Evolutionary conservation across 2,329 filamentous ascomycete species (phyloP).

Genomic region (Verticillium alfalfae): DNA sequence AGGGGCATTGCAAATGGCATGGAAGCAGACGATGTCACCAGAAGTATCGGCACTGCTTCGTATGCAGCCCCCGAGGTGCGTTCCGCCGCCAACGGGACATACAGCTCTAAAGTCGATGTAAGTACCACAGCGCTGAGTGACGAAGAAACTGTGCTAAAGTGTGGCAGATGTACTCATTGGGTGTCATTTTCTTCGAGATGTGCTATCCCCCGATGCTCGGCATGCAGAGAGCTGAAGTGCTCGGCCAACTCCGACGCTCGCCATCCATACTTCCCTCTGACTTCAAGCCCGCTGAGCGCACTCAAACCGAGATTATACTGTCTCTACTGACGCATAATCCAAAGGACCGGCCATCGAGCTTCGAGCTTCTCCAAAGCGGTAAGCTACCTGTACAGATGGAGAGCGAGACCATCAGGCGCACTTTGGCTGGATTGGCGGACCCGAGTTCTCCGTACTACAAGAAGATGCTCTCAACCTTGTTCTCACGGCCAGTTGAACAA

Average conservation of each 20-base stretch:
- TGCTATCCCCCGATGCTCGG: conserved; percentile 61
- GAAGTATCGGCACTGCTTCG: conserved; percentile 71
- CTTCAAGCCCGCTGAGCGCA: conserved; percentile 65
- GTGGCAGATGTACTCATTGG: conserved; percentile 82
- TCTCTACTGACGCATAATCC: conserved; percentile 79
- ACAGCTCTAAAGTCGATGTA: conserved; percentile 89
- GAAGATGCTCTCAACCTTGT: conserved; percentile 82
- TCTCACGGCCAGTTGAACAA: conserved; percentile 68
- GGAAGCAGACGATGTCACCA: conserved; percentile 61
- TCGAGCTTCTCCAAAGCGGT: conserved; percentile 77
- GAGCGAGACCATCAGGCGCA: conserved; percentile 81
- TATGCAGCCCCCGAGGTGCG: conserved; percentile 92
- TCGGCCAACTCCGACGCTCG: conserved; percentile 64
- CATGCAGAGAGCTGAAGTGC: conserved; percentile 58
- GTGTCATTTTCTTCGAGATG: conserved; percentile 99
- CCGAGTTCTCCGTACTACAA: conserved; percentile 82
- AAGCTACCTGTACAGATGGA: conserved; percentile 89
- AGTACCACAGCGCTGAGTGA: conserved; percentile 23
- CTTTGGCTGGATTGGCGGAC: conserved; percentile 75
- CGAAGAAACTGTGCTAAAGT: conserved; percentile 8
- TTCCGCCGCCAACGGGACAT: conserved; percentile 67
- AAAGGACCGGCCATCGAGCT: conserved; percentile 73
- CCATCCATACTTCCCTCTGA: conserved; percentile 65
- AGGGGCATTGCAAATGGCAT: conserved; percentile 33
- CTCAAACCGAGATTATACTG: conserved; percentile 72